These are phyloP conservation scores for Sporobolomyces phaffii DNA, from an alignment of 768 basidiomycete species.

Conservation along the genomic window DNA sequence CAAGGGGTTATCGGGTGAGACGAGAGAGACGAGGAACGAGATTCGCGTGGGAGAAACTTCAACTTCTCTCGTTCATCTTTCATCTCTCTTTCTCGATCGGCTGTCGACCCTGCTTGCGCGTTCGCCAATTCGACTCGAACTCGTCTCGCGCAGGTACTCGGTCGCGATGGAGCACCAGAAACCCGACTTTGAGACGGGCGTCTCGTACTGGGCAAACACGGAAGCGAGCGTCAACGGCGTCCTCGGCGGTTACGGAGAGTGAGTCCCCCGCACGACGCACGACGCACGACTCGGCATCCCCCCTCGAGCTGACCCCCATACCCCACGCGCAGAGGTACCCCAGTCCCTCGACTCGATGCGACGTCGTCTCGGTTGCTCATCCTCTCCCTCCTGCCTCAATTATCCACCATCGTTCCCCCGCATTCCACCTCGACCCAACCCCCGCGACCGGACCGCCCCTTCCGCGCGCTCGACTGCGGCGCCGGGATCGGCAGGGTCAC, in stretches of 20 bases:
- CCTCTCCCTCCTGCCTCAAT: conserved; percentile 69
- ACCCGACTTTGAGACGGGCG: conserved; percentile 66
- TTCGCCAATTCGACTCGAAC: too few species aligned
- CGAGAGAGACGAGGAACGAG: too few species aligned
- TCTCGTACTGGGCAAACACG: conserved; percentile 78
- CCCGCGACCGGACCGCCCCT: conserved; percentile 40
- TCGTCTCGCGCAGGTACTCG: conserved; percentile 57
- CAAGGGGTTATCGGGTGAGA: too few species aligned
- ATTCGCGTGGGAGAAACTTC: too few species aligned
- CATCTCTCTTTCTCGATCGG: conserved; percentile 62
- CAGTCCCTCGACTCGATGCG: conserved; percentile 82
- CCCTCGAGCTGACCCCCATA: neutral
- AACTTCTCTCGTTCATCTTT: neutral
- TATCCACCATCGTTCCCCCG: conserved; percentile 70
- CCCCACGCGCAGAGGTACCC: conserved; percentile 18
- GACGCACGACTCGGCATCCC: neutral
- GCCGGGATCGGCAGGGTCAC: conserved; percentile 94
- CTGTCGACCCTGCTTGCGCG: conserved; percentile 58
- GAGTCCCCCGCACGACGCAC: neutral
- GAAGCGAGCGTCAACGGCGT: conserved; percentile 81
- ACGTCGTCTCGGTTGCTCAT: conserved; percentile 84
- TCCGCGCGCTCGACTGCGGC: conserved; percentile 78
- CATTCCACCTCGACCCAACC: conserved; percentile 44
- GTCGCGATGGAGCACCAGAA: conserved; percentile 46
- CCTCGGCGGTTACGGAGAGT: conserved; percentile 54